phyloP scores from a whole-genome alignment of 2,329 filamentous ascomycete genomes.

The Bimuria novae-zelandiae region DNA sequence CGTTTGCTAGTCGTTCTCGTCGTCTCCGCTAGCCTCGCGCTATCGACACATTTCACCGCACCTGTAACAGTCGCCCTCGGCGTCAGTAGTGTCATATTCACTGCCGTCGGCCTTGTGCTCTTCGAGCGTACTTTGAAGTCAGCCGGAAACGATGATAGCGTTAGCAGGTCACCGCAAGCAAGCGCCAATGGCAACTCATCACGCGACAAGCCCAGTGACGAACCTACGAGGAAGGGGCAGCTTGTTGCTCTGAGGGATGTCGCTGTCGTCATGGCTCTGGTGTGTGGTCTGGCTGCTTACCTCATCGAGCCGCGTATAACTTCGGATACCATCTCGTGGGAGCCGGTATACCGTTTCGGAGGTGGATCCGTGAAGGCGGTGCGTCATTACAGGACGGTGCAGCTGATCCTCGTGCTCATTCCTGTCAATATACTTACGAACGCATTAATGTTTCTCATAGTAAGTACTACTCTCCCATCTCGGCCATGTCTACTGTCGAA shows the following conservation, averaged over 20 bases:
- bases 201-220: conserved; percentile 32
- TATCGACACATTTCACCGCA: conserved; percentile 40
- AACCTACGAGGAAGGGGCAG: conserved; percentile 26
- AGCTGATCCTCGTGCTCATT: conserved; percentile 33
- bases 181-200: conserved; percentile 42
- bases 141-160: conserved; percentile 28
- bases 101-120: conserved; percentile 47
- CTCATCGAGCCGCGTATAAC: conserved; percentile 35
- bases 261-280: conserved; percentile 27
- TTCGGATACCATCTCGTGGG: conserved; percentile 33
- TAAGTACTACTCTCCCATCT: conserved; percentile 24
- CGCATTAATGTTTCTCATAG: conserved; percentile 35
- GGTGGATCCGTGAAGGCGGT: conserved; percentile 8
- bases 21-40: conserved; percentile 41
- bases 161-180: conserved; percentile 35
- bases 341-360: conserved; percentile 25
- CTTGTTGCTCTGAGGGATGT: conserved; percentile 37
- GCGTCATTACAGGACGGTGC: conserved; percentile 31
- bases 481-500: background rate
- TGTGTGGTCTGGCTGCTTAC: conserved; percentile 34
- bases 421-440: conserved; percentile 31
- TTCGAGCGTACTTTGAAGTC: conserved; percentile 43
- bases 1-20: conserved; percentile 41
- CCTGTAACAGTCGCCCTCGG: conserved; percentile 46
- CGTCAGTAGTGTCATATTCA: conserved; percentile 49